A percentile compares a stretch with the other conserved stretches of the same genome.
These are phyloP conservation scores for Lodderomyces parapsilosis DNA, from an alignment of 1,139 yeast species.

Conservation along the genomic window DNA sequence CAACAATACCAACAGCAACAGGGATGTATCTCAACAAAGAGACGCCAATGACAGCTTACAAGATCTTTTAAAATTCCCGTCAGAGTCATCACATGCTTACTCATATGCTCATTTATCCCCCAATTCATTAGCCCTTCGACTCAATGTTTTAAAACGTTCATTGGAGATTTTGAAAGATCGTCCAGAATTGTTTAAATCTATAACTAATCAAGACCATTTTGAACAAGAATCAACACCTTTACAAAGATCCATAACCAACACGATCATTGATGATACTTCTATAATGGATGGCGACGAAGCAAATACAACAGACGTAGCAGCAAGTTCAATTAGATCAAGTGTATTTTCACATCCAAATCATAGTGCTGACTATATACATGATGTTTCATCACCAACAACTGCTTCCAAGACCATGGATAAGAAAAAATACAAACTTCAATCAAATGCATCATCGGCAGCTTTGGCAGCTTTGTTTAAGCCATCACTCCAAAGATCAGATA, in stretches of 20 bases:
- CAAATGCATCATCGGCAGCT: slow-evolving; percentile 65
- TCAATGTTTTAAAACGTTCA: slow-evolving; percentile 73
- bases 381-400: slow-evolving; percentile 8
- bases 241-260: slow-evolving; percentile 6
- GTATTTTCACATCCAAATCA: slow-evolving; percentile 18
- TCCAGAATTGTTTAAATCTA: slow-evolving; percentile 47
- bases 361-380: slow-evolving; percentile 23
- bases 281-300: slow-evolving; percentile 4
- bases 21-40: too few relatives aligned
- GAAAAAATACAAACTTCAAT: slow-evolving; percentile 25
- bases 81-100: slow-evolving; percentile 80
- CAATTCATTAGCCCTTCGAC: slow-evolving; percentile 71
- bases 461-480: slow-evolving; percentile 57
- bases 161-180: slow-evolving; percentile 68
- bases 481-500: slow-evolving; percentile 34
- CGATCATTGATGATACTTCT: neutral
- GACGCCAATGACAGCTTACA: slow-evolving; percentile 19
- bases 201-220: slow-evolving; percentile 8
- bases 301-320: neutral
- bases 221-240: slow-evolving; percentile 4
- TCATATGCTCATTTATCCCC: slow-evolving; percentile 83
- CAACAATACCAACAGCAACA: neutral
- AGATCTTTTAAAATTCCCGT: slow-evolving; percentile 54
- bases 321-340: slow-evolving; percentile 2
- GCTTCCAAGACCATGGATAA: slow-evolving; percentile 3